Conservation (phyloP, 2,329 filamentous ascomycete species). For the Aphanoascus verrucosus region DNA sequence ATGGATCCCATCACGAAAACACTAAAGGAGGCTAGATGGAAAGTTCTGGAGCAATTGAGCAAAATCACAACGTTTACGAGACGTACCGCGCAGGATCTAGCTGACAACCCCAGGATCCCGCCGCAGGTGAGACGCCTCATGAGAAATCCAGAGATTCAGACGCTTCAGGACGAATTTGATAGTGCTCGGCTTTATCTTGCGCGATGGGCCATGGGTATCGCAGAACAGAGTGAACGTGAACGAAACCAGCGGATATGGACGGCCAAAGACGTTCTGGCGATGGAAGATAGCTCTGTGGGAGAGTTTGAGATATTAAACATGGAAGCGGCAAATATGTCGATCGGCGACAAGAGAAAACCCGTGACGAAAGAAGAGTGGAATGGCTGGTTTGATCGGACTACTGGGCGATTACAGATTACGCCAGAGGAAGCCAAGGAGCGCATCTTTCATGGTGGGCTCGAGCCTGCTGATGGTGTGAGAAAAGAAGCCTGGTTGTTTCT, state of each 20-base stretch:
- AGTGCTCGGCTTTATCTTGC: slow-evolving; percentile 89
- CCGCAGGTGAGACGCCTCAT: slow-evolving; percentile 77
- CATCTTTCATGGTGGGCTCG: slow-evolving; percentile 89
- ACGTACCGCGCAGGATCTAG: slow-evolving; percentile 79
- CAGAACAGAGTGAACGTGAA: slow-evolving; percentile 89
- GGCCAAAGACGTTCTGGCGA: slow-evolving; percentile 78
- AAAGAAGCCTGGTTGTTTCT: slow-evolving; percentile 97
- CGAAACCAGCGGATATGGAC: slow-evolving; percentile 83
- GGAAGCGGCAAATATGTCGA: slow-evolving; percentile 58
- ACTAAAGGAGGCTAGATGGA: slow-evolving; percentile 92
- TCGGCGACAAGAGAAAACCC: slow-evolving; percentile 65
- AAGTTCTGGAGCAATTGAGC: slow-evolving; percentile 89
- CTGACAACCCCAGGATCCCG: slow-evolving; percentile 82
- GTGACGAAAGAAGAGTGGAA: slow-evolving; percentile 82
- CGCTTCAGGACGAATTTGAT: slow-evolving; percentile 91
- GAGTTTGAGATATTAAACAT: slow-evolving; percentile 89
- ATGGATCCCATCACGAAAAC: slow-evolving; percentile 94
- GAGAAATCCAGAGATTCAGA: slow-evolving; percentile 88
- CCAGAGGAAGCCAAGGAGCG: slow-evolving; percentile 90
- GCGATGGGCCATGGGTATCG: slow-evolving; percentile 96
- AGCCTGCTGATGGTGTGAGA: slow-evolving; percentile 77
- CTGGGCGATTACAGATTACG: slow-evolving; percentile 66
- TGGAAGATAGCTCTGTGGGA: slow-evolving; percentile 88
- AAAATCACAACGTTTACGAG: slow-evolving; percentile 94
- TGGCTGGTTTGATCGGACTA: slow-evolving; percentile 68